These are phyloP conservation scores for Garcileccinum viscosum DNA, from an alignment of 1,284 basidiomycete species.

Conservation along the genomic window DNA sequence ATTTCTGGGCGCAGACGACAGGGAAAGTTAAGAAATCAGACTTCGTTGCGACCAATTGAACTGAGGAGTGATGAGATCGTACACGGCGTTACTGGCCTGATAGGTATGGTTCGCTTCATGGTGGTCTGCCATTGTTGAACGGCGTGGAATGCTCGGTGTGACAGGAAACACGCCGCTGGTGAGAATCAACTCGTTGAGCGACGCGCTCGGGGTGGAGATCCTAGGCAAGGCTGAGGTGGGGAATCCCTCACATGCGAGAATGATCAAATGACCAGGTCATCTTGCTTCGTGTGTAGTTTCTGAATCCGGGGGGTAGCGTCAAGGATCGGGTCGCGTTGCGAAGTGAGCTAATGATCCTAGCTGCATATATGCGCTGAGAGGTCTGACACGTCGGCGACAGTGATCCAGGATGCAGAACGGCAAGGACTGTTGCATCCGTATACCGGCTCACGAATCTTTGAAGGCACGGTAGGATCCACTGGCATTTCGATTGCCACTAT, in stretches of 20 bases:
- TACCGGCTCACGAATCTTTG: slow-evolving; percentile 93
- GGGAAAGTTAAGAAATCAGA: slow-evolving; percentile 38
- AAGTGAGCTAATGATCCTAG: slow-evolving; percentile 52
- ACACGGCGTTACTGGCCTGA: slow-evolving; percentile 79
- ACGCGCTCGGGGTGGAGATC: slow-evolving; percentile 92
- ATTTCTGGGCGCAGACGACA: slow-evolving; percentile 49
- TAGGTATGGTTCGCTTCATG: slow-evolving; percentile 58
- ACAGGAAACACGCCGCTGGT: slow-evolving; percentile 93
- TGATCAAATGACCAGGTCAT: background rate
- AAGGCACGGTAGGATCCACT: slow-evolving; percentile 97
- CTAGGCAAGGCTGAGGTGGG: slow-evolving; percentile 92
- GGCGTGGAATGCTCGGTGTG: background rate
- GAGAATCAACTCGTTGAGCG: slow-evolving; percentile 89
- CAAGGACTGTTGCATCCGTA: slow-evolving; percentile 84
- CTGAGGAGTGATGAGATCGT: slow-evolving; percentile 78
- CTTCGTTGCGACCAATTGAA: slow-evolving; percentile 72
- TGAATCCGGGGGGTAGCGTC: slow-evolving; percentile 97
- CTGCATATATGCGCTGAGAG: slow-evolving; percentile 2
- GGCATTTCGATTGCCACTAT: slow-evolving; percentile 97
- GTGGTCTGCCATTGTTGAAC: background rate
- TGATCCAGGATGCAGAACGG: slow-evolving; percentile 92
- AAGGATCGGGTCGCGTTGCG: slow-evolving; percentile 95
- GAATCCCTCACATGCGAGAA: background rate
- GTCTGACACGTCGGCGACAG: slow-evolving; percentile 46
- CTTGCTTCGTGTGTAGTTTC: slow-evolving; percentile 59